Evolutionary conservation across 202 grass and related monocot genomes (phyloP).

Genomic region (Cymbopogon flexuosus): DNA sequence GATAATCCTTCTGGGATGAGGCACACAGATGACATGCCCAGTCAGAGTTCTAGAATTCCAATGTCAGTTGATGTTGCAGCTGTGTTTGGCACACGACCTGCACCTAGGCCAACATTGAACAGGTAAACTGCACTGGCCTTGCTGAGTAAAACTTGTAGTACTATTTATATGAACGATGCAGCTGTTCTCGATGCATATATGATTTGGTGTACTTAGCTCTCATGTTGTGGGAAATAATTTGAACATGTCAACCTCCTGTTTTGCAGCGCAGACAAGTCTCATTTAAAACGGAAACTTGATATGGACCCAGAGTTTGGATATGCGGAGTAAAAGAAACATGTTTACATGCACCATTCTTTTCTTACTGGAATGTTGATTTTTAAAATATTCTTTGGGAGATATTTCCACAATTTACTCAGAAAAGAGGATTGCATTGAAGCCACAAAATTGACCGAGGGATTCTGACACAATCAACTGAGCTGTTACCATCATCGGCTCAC

Average conservation of each 20-base stretch:
- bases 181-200: not conserved
- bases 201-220: slow-evolving; percentile 16
- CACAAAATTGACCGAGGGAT: slow-evolving; percentile 22
- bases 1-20: slow-evolving; percentile 52
- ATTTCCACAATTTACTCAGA: slow-evolving; percentile 16
- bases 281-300: slow-evolving; percentile 87
- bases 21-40: slow-evolving; percentile 42
- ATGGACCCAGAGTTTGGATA: slow-evolving; percentile 88
- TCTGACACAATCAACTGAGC: slow-evolving; percentile 13
- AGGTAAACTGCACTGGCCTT: slow-evolving; percentile 45
- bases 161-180: not conserved
- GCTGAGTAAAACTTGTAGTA: not conserved
- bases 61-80: slow-evolving; percentile 95
- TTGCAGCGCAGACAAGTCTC: slow-evolving; percentile 83
- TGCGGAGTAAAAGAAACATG: slow-evolving; percentile 42
- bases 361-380: slow-evolving; percentile 29
- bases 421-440: slow-evolving; percentile 14
- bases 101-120: slow-evolving; percentile 78
- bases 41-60: slow-evolving; percentile 70
- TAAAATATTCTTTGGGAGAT: slow-evolving; percentile 36
- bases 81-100: slow-evolving; percentile 72
- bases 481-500: slow-evolving; percentile 3
- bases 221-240: slow-evolving; percentile 14
- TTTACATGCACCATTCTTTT: slow-evolving; percentile 25
- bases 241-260: slow-evolving; percentile 33